Evolutionary conservation across 345 rosid genomes (phyloP), one percentile per base, ranked within the genome.

Genomic region (Limnanthes douglasii): DNA sequence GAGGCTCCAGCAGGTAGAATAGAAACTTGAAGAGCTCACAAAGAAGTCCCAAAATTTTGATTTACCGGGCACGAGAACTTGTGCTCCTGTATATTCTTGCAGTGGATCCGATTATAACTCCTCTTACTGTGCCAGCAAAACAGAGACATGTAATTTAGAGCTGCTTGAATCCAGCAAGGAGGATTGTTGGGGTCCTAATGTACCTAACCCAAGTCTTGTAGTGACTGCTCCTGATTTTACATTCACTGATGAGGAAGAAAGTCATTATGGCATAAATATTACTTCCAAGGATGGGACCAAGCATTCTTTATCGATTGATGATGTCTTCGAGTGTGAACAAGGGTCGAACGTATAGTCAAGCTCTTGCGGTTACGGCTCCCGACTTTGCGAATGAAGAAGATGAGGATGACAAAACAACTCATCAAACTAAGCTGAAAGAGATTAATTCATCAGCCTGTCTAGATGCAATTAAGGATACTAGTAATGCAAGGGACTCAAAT

Each of bases 1-100:
- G 30, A 83, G 97, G 74, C 82, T 88, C 14, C 74, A 65, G 51
- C 45, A 36, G 30, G 76, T 88, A 11, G 97, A 88, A 65, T 57
- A 50, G 62, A 75, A 82, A 45, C 72, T 83, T 15, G 84, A 73
- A 59, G 68, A 64, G 48, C 66, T 82, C 39, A 35, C 37, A 8
- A 68, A 64, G 33, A 78, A 60, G 36, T 35, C 59, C 1, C 41
- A 46, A 24, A 62, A 56, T 26, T 48, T 61, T 43, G 73, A 39
- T 32, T 41, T 52, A 41, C 25, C 5, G 12, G 27, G 75, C 61
- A 43, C 55, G 18, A 50, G 59, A 65, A 41, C 61, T 45, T 57
- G 38, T 46, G 78, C 69, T 8, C 90, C 93, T 8, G 81, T 69
- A 46, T 75, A 61, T 60, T 69, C 65, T 21, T 57, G 64, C 41